Evolutionary conservation across 495 filamentous ascomycete genomes (phyloP).

Genomic region (Podospora appendiculata): DNA sequence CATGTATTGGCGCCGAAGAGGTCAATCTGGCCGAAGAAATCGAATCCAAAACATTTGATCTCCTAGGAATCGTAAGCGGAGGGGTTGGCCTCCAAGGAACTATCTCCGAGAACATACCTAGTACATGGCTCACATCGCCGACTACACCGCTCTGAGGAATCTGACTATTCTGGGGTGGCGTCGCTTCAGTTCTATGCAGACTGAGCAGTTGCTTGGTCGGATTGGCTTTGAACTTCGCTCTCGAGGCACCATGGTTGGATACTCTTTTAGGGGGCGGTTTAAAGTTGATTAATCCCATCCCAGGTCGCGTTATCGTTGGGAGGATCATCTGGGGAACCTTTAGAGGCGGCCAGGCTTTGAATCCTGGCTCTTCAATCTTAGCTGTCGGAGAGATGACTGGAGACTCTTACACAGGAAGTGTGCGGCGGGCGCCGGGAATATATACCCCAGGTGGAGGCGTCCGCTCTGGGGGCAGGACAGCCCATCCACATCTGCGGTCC

Average conservation of each 20-base stretch:
- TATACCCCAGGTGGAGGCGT: constrained; percentile 1
- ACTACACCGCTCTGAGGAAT: not conserved
- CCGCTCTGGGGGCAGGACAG: not conserved
- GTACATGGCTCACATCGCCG: not conserved
- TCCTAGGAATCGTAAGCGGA: not conserved
- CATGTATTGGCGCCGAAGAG: not conserved
- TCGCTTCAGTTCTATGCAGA: constrained; percentile 1
- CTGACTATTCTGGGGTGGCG: not conserved
- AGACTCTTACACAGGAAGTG: not conserved
- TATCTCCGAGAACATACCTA: constrained; percentile 2
- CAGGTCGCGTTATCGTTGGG: not conserved
- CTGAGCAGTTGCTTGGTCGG: not conserved
- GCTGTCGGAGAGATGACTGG: not conserved
- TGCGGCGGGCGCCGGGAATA: not conserved
- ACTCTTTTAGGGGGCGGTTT: constrained; percentile 2
- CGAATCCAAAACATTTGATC: constrained; percentile 1
- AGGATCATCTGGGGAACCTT: not conserved
- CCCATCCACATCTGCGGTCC: not conserved
- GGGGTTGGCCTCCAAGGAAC: constrained; percentile 1
- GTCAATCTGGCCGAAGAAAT: not conserved
- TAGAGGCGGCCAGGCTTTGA: not conserved
- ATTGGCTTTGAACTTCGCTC: constrained; percentile 1
- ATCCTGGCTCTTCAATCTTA: not conserved
- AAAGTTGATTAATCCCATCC: constrained; percentile 1
- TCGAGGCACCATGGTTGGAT: not conserved